Conservation (phyloP, 345 rosid species). For the Gossypium bickii region DNA sequence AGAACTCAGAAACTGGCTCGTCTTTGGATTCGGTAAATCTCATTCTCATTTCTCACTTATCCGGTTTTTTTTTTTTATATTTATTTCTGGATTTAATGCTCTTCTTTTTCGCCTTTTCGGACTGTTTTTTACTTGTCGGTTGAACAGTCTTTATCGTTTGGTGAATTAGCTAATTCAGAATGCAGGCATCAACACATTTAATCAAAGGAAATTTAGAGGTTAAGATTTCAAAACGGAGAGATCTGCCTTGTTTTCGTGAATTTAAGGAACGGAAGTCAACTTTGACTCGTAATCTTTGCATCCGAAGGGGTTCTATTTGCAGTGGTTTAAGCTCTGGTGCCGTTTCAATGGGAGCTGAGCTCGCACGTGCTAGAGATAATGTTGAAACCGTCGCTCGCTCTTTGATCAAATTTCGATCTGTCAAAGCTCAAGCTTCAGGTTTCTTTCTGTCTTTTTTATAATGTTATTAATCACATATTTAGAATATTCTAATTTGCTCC, state of each 20-base stretch:
- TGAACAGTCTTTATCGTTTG: constrained; percentile 7
- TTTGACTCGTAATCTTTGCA: constrained; percentile 25
- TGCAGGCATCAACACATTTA: constrained; percentile 58
- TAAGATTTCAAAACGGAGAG: constrained; percentile 33
- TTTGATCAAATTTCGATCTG: constrained; percentile 50
- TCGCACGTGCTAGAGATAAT: constrained; percentile 44
- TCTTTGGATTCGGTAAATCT: constrained; percentile 10
- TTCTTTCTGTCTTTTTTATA: constrained; percentile 16
- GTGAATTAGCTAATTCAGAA: constrained; percentile 24
- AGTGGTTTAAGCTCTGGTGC: constrained; percentile 34
- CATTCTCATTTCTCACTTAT: background rate
- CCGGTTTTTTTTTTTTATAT: constrained; percentile 2
- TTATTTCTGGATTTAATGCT: background rate
- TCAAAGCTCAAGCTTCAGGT: constrained; percentile 74
- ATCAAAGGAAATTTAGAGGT: constrained; percentile 39
- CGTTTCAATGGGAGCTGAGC: constrained; percentile 55
- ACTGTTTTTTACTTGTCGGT: constrained; percentile 21
- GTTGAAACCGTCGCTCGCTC: constrained; percentile 35
- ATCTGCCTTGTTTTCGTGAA: constrained; percentile 16
- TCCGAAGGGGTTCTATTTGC: constrained; percentile 26
- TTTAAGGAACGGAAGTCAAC: constrained; percentile 20
- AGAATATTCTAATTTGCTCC: background rate
- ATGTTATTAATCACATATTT: background rate
- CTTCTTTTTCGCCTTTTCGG: background rate
- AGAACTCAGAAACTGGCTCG: background rate